Percentiles rank a stretch among this genome's conserved stretches.
Evolutionary conservation across 2,329 filamentous ascomycete genomes (phyloP).

Genomic region (Exophiala xenobiotica): DNA sequence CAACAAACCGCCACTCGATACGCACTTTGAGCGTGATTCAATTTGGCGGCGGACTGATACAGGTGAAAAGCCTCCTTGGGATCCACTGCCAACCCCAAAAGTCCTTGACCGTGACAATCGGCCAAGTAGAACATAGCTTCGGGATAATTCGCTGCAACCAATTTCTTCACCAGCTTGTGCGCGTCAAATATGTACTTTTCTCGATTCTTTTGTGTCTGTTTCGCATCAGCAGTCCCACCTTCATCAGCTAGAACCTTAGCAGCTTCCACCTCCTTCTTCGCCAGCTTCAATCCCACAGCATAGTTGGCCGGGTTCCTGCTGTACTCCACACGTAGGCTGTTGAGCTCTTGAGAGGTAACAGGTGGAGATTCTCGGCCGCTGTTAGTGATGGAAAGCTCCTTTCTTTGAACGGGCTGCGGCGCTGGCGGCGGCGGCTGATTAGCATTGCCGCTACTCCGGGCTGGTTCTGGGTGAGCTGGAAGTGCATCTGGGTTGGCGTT

Average conservation of each 20-base stretch:
- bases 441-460: slow-evolving; percentile 44
- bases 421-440: slow-evolving; percentile 10
- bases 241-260: slow-evolving; percentile 76
- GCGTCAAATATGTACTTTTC: slow-evolving; percentile 84
- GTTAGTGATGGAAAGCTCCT: background rate
- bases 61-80: slow-evolving; percentile 89
- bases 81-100: slow-evolving; percentile 75
- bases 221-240: slow-evolving; percentile 68
- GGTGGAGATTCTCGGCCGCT: slow-evolving; percentile 34
- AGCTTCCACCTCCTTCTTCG: slow-evolving; percentile 83
- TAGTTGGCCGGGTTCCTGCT: slow-evolving; percentile 72
- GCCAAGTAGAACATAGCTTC: slow-evolving; percentile 94
- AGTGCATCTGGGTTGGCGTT: slow-evolving; percentile 54
- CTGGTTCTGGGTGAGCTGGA: slow-evolving; percentile 56
- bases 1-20: slow-evolving; percentile 97
- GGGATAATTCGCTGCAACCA: slow-evolving; percentile 68
- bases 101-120: slow-evolving; percentile 80
- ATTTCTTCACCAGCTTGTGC: slow-evolving; percentile 87
- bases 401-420: slow-evolving; percentile 4
- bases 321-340: slow-evolving; percentile 67
- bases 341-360: slow-evolving; percentile 76
- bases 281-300: slow-evolving; percentile 68
- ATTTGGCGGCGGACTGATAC: slow-evolving; percentile 91
- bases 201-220: slow-evolving; percentile 61
- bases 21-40: slow-evolving; percentile 79